Evolutionary conservation across 2,329 filamentous ascomycete genomes (phyloP), one percentile per base, ranked within the genome.

Genomic region (Arachnomyces sp.): DNA sequence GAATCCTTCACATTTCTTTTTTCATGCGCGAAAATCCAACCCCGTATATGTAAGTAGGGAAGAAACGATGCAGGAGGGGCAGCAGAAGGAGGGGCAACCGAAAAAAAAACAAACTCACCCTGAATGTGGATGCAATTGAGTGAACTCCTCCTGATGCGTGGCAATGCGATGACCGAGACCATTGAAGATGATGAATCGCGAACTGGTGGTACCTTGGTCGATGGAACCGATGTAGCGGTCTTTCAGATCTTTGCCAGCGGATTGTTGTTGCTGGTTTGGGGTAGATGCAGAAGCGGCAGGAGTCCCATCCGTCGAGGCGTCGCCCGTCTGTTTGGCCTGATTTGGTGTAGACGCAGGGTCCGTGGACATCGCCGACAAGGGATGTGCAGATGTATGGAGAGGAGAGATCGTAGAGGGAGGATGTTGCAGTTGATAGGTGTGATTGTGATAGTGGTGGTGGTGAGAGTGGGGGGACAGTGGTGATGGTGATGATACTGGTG

Each of bases 111-210:
- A 15, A 41, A 72, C 79, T 65, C 71, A 92, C 84, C 89, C 89
- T 49, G 88, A 82, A 45, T 88, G 73, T 12, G 86, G 85, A 61
- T 93, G 90, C 43, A 82, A 76, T 59, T 94, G 89, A 49, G 79
- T 77, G 56, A 94, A 89, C 60, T 93, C 86, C 49, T 89, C 79
- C 65, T 94, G 88, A 59, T 94, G 86, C 51, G 79, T 81, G 29
- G 84, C 86, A 33, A 92, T 76, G 3, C 84, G 84, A 43, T 83
- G 79, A 40, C 88, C 87, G 31, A 76, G 67, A 48, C 78, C 79
- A 63, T 94, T 81, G 67, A 94, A 94, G 57, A 95, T 89, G 52
- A 94, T 76, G 65, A 94, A 94, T 29, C 88, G 77, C 28, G 87
- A 85, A 43, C 84, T 90, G 25, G 88, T 94, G 9, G 88, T 94